These are phyloP conservation scores for Papiliotrema terrestris DNA, from an alignment of 1,284 basidiomycete genomes.

Conservation along the genomic window DNA sequence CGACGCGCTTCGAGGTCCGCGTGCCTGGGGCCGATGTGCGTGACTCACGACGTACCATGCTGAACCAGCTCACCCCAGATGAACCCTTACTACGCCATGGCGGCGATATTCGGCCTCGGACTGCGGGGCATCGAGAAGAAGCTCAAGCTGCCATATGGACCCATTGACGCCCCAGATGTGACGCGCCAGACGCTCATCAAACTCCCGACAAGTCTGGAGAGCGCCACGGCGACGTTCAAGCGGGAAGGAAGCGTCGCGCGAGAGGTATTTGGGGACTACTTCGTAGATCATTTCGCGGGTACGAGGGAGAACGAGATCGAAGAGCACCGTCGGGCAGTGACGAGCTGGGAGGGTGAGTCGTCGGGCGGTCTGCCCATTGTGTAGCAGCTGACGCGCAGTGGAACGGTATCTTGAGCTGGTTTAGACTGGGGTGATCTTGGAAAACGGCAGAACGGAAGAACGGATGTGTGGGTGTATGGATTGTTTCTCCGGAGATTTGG, in stretches of 20 bases:
- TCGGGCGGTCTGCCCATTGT: background rate
- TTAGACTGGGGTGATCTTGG: conserved; percentile 37
- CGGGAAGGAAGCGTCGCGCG: conserved; percentile 71
- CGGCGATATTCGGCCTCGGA: conserved; percentile 81
- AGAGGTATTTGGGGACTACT: conserved; percentile 79
- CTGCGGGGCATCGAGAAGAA: conserved; percentile 80
- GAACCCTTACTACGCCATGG: conserved; percentile 83
- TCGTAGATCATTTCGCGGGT: conserved; percentile 90
- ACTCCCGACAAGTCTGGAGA: conserved; percentile 72
- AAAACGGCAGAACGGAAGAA: background rate
- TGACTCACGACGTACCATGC: background rate
- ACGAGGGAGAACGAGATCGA: conserved; percentile 85
- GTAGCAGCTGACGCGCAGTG: conserved; percentile 53
- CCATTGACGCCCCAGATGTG: conserved; percentile 54
- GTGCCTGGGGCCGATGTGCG: conserved; percentile 93
- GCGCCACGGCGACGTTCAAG: conserved; percentile 78
- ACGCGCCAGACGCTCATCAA: conserved; percentile 56
- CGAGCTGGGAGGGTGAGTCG: conserved; percentile 82
- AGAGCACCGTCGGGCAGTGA: conserved; percentile 82
- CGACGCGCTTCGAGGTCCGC: conserved; percentile 83
- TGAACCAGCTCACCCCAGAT: conserved; percentile 33
- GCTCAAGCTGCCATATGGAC: conserved; percentile 64
- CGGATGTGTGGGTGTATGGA: too few relatives aligned
- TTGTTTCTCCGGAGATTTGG: too few relatives aligned
- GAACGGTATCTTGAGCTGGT: conserved; percentile 79